Percentiles rank a stretch among this genome's conserved stretches.
phyloP scores from a whole-genome alignment of 768 basidiomycete genomes.

The Boletellus sp. region DNA sequence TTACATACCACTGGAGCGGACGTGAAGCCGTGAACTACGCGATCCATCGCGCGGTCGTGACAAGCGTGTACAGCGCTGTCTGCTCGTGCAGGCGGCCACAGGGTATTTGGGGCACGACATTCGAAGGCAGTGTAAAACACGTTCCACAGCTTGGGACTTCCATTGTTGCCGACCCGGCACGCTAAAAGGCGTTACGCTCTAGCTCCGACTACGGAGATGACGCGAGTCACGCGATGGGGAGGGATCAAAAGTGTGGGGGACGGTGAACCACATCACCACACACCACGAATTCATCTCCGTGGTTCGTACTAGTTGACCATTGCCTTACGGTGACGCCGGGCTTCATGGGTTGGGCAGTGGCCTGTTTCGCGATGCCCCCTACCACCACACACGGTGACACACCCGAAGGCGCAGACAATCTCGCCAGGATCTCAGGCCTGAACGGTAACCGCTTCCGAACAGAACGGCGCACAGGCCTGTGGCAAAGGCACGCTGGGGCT shows the following conservation, averaged over 20 bases:
- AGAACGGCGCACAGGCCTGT: constrained; percentile 7
- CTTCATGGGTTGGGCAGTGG: no score
- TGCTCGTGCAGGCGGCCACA: not conserved
- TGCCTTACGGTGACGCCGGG: not conserved
- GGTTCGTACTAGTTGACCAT: not conserved
- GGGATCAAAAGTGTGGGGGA: constrained; percentile 12
- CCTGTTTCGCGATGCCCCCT: no score
- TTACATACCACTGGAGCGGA: not conserved
- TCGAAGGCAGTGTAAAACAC: constrained; percentile 4
- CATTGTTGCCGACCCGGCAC: constrained; percentile 7
- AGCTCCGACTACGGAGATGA: constrained; percentile 2
- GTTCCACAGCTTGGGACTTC: not conserved
- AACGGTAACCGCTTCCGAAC: not conserved
- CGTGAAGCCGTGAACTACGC: not conserved
- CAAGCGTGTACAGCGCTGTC: not conserved
- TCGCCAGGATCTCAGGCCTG: not conserved
- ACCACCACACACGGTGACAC: constrained; percentile 8
- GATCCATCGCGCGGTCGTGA: not conserved
- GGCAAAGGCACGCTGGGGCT: constrained; percentile 19
- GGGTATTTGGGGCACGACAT: not conserved
- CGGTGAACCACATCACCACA: not conserved
- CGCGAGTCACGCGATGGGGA: constrained; percentile 1
- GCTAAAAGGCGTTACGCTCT: not conserved
- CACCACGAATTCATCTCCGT: not conserved
- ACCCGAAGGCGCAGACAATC: constrained; percentile 12